A percentile compares a stretch with the other conserved stretches of the same genome.
Conservation (phyloP, 345 rosid genomes). For the Citrus inodora region DNA sequence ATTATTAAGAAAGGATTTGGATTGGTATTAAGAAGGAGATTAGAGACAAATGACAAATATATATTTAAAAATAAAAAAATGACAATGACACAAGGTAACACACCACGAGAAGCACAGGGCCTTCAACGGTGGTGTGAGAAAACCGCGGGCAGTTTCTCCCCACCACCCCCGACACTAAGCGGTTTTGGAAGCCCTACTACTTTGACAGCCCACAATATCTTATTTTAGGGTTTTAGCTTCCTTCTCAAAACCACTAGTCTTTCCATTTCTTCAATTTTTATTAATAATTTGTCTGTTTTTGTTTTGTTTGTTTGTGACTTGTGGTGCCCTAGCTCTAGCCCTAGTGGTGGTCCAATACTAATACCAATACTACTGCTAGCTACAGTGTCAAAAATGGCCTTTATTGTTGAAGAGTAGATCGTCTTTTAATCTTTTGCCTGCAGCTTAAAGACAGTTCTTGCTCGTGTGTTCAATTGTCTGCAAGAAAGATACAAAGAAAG, state of each 20-base stretch:
- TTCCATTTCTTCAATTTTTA: not conserved
- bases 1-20: not conserved
- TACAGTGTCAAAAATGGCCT: conserved; percentile 9
- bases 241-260: conserved; percentile 12
- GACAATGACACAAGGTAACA: conserved; percentile 31
- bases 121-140: conserved; percentile 28
- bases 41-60: not conserved
- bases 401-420: conserved; percentile 9
- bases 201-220: conserved; percentile 46
- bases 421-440: not conserved
- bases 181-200: conserved; percentile 24
- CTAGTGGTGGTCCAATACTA: conserved; percentile 18
- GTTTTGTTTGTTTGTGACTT: conserved; percentile 24
- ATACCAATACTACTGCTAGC: not conserved
- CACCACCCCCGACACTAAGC: conserved; percentile 47
- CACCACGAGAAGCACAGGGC: conserved; percentile 30
- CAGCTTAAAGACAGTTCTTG: not conserved
- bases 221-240: conserved; percentile 20
- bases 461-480: not conserved
- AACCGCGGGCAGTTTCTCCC: conserved; percentile 52
- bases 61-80: not conserved
- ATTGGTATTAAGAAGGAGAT: not conserved
- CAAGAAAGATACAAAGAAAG: too few relatives aligned
- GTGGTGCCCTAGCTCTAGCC: not conserved
- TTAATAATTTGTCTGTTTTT: conserved; percentile 20